Conservation (phyloP, 1,284 basidiomycete genomes). For the Melanopsichium pennsylvanicum region DNA sequence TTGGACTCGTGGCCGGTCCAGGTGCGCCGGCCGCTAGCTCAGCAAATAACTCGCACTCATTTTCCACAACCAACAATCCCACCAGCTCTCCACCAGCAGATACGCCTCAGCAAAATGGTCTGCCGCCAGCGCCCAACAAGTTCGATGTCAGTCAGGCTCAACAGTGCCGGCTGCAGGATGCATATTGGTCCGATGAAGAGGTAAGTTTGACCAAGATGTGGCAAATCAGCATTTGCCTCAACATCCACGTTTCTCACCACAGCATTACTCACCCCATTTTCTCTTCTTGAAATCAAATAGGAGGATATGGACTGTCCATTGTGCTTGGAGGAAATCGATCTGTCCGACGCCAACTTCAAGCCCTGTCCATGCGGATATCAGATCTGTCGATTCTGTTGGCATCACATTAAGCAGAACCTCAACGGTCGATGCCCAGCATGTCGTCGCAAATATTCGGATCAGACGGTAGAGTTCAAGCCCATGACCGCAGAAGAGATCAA, state of each 20-base stretch:
- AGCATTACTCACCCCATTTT: neutral
- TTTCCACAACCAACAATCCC: slow-evolving; percentile 16
- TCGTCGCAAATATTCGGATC: slow-evolving; percentile 89
- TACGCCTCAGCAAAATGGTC: slow-evolving; percentile 29
- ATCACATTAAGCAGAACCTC: slow-evolving; percentile 94
- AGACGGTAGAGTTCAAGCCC: slow-evolving; percentile 92
- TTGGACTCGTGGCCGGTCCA: slow-evolving; percentile 50
- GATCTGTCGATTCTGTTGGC: slow-evolving; percentile 99
- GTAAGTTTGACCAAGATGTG: slow-evolving; percentile 50
- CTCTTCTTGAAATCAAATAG: slow-evolving; percentile 67
- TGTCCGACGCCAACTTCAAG: slow-evolving; percentile 98
- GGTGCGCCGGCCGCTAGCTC: slow-evolving; percentile 33
- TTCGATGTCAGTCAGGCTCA: slow-evolving; percentile 60
- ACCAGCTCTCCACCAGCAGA: slow-evolving; percentile 21
- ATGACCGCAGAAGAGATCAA: slow-evolving; percentile 96
- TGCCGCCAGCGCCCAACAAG: slow-evolving; percentile 58
- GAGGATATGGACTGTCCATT: slow-evolving; percentile 98
- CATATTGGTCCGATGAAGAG: slow-evolving; percentile 98
- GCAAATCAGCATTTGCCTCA: neutral
- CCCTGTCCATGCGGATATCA: slow-evolving; percentile 99
- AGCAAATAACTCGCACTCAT: slow-evolving; percentile 23
- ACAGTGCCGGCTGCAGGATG: slow-evolving; percentile 82
- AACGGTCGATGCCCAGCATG: slow-evolving; percentile 98
- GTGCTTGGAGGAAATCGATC: slow-evolving; percentile 98
- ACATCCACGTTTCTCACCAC: neutral